Evolutionary conservation across 1,139 yeast species (phyloP).

Genomic region (Geotrichum histeridarum): DNA sequence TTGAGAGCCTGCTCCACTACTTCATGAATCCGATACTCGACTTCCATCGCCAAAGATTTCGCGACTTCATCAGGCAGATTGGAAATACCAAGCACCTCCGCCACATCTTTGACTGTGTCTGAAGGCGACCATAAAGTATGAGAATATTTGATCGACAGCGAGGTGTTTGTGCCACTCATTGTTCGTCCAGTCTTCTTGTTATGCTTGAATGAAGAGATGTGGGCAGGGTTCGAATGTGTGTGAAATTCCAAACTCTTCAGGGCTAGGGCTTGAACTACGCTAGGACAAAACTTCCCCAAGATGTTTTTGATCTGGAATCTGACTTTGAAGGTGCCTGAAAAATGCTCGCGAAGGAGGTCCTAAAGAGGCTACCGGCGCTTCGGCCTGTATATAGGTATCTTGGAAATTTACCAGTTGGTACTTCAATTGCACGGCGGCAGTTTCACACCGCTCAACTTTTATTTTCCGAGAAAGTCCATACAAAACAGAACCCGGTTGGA

Average conservation of each 20-base stretch:
- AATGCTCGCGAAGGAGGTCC: too few species aligned
- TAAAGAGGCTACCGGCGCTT: too few species aligned
- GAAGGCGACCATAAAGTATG: constrained; percentile 97
- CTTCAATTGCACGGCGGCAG: too few species aligned
- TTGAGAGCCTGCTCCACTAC: constrained; percentile 91
- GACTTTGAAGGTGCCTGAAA: too few species aligned
- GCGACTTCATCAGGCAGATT: constrained; percentile 88
- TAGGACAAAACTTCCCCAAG: neutral
- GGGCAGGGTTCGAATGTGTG: neutral
- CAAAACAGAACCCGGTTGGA: too few species aligned
- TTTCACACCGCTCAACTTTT: too few species aligned
- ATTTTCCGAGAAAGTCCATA: too few species aligned
- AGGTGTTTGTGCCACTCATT: constrained; percentile 12
- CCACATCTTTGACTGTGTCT: constrained; percentile 94
- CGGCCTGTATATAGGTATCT: too few species aligned
- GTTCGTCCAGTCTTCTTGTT: neutral
- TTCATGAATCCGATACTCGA: constrained; percentile 93
- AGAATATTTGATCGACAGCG: constrained; percentile 49
- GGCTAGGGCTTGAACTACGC: neutral
- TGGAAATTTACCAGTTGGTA: too few species aligned
- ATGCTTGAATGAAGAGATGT: neutral
- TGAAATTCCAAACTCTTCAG: neutral
- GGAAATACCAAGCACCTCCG: constrained; percentile 78
- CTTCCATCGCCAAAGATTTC: constrained; percentile 95
- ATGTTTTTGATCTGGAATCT: too few species aligned